A percentile compares a stretch with the other conserved stretches of the same genome.
Conservation (phyloP, 139 green algal species). For the Chlamydomonas sp. region DNA sequence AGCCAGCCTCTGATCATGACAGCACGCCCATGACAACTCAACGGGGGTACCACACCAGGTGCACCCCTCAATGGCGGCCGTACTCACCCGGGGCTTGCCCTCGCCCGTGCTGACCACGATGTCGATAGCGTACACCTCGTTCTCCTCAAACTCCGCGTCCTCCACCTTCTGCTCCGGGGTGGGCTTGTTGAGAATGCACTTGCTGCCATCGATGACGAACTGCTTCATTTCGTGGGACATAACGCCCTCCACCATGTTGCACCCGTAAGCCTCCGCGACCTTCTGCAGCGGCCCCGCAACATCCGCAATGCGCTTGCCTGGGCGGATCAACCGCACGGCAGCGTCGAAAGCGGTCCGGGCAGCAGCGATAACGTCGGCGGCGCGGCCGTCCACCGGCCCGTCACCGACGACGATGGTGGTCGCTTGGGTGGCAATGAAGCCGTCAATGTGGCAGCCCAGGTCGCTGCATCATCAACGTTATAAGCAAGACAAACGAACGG, state of each 20-base stretch:
- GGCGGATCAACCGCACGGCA: conserved; percentile 89
- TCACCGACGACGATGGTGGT: conserved; percentile 80
- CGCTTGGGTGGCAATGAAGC: conserved; percentile 92
- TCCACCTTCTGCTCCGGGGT: conserved; percentile 89
- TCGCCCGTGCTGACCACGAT: conserved; percentile 93
- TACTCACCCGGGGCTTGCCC: conserved; percentile 71
- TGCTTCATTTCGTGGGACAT: conserved; percentile 95
- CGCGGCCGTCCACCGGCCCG: conserved; percentile 72
- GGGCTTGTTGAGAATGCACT: conserved; percentile 92
- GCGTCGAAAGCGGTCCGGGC: conserved; percentile 87
- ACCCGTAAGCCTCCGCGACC: conserved; percentile 89
- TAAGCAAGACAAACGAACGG: no score
- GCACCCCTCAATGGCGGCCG: neutral
- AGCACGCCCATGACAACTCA: no score
- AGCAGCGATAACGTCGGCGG: conserved; percentile 90
- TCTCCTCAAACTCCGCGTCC: conserved; percentile 94
- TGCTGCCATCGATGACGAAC: conserved; percentile 98
- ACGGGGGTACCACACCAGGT: no score
- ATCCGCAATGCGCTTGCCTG: conserved; percentile 82
- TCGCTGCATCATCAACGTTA: conserved; percentile 69
- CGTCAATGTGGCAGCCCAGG: conserved; percentile 96
- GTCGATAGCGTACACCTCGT: conserved; percentile 97
- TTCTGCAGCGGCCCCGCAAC: conserved; percentile 78
- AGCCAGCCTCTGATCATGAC: no score
- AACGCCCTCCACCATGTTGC: conserved; percentile 96